Conservation (phyloP, 352 stramenopile genomes). For the Pythium phragmitis region DNA sequence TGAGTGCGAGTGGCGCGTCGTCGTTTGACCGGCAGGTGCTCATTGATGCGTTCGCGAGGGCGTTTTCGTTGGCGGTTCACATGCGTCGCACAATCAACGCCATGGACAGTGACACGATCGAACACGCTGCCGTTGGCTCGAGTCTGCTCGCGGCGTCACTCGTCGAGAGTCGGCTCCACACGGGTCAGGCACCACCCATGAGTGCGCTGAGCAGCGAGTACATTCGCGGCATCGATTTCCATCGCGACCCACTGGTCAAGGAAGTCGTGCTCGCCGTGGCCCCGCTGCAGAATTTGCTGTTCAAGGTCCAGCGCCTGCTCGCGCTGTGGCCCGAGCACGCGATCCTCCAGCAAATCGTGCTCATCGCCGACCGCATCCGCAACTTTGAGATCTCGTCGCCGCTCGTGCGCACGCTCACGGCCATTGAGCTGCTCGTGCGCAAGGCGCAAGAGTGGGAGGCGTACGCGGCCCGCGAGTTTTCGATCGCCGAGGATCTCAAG, state of each 20-base stretch:
- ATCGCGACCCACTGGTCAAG: slow-evolving; percentile 91
- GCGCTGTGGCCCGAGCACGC: slow-evolving; percentile 95
- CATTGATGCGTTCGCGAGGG: slow-evolving; percentile 62
- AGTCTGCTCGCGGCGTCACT: slow-evolving; percentile 64
- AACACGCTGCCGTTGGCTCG: slow-evolving; percentile 52
- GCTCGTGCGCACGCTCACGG: slow-evolving; percentile 91
- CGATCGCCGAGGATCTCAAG: slow-evolving; percentile 89
- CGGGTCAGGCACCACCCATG: slow-evolving; percentile 50
- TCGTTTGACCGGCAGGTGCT: slow-evolving; percentile 37
- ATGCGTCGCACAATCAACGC: slow-evolving; percentile 70
- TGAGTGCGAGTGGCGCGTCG: slow-evolving; percentile 6
- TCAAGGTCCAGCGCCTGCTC: slow-evolving; percentile 90
- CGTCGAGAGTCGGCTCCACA: slow-evolving; percentile 65
- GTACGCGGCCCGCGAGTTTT: slow-evolving; percentile 91
- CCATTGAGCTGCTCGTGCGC: slow-evolving; percentile 94
- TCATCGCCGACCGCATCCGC: slow-evolving; percentile 87
- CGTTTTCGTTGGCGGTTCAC: slow-evolving; percentile 67
- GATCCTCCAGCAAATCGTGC: slow-evolving; percentile 94
- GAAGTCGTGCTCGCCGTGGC: slow-evolving; percentile 89
- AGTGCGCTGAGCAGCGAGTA: slow-evolving; percentile 71
- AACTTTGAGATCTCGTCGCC: slow-evolving; percentile 88
- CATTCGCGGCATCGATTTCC: slow-evolving; percentile 90
- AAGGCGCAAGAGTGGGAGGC: slow-evolving; percentile 99
- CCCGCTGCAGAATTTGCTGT: slow-evolving; percentile 88
- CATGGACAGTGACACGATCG: slow-evolving; percentile 36